Conservation (phyloP, 129 eudicot genomes). For the Saposhnikovia divaricata region DNA sequence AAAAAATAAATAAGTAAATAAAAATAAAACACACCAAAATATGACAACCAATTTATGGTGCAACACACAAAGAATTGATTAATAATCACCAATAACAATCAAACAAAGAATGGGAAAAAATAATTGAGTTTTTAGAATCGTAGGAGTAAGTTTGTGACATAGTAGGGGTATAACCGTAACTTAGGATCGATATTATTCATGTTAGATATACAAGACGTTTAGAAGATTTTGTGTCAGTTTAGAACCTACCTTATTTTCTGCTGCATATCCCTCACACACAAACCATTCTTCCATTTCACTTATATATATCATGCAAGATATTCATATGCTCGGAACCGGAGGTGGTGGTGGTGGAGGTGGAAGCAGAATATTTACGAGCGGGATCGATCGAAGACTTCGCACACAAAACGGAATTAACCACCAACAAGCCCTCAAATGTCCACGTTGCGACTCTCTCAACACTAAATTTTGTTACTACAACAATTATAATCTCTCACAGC, state of each 20-base stretch:
- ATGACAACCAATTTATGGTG: too few relatives aligned
- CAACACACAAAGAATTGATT: too few relatives aligned
- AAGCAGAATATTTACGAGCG: neutral
- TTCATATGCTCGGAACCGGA: constrained; percentile 14
- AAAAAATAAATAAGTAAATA: too few relatives aligned
- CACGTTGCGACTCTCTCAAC: constrained; percentile 74
- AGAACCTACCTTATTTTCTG: neutral
- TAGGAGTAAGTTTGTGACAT: neutral
- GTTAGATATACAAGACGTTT: neutral
- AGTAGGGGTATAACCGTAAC: neutral
- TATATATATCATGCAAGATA: neutral
- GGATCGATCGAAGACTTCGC: constrained; percentile 41
- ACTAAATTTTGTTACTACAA: constrained; percentile 84
- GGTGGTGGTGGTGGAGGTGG: neutral
- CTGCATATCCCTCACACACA: neutral
- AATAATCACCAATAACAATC: too few relatives aligned
- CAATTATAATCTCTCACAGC: constrained; percentile 79
- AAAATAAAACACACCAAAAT: too few relatives aligned
- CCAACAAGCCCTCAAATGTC: constrained; percentile 55
- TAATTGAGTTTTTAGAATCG: neutral
- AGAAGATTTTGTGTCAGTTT: neutral
- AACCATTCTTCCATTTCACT: neutral
- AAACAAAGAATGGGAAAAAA: neutral
- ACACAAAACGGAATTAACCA: constrained; percentile 38
- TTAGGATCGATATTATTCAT: too few relatives aligned